phyloP scores from a whole-genome alignment of 2,329 filamentous ascomycete species.

The Apiospora saccharicola region DNA sequence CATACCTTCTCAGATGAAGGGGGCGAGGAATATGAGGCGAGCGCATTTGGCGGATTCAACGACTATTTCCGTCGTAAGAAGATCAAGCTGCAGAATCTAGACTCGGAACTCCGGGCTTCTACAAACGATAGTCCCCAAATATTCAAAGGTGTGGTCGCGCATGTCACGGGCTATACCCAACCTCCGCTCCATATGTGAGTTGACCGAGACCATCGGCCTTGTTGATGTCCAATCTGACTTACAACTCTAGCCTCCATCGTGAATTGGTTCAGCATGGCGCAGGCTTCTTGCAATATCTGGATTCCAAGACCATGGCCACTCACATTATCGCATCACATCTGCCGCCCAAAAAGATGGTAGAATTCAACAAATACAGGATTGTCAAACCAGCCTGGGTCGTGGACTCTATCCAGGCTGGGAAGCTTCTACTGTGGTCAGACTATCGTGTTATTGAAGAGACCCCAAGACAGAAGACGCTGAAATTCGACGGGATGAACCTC shows the following conservation, averaged over 20 bases:
- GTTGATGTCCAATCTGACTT: constrained; percentile 21
- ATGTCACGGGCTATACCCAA: constrained; percentile 96
- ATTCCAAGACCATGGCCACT: constrained; percentile 92
- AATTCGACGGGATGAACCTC: constrained; percentile 66
- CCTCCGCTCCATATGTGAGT: constrained; percentile 81
- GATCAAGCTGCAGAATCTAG: constrained; percentile 94
- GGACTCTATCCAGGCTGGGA: constrained; percentile 84
- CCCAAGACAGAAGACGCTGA: constrained; percentile 79
- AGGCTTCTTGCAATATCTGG: constrained; percentile 91
- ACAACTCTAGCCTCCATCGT: constrained; percentile 69
- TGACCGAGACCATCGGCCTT: not conserved
- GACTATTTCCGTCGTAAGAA: constrained; percentile 97
- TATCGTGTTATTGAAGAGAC: constrained; percentile 89
- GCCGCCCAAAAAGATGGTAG: constrained; percentile 90
- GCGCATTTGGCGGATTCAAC: constrained; percentile 84
- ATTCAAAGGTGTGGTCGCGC: constrained; percentile 88
- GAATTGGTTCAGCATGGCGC: constrained; percentile 94
- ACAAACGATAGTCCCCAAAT: constrained; percentile 78
- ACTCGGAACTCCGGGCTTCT: constrained; percentile 78
- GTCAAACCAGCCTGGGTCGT: constrained; percentile 95
- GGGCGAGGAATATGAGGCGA: constrained; percentile 90
- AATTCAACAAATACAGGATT: constrained; percentile 87
- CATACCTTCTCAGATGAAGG: constrained; percentile 81
- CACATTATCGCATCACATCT: constrained; percentile 93
- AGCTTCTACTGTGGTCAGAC: constrained; percentile 82